Percentiles rank a stretch among this genome's conserved stretches.
Conservation (phyloP, 495 filamentous ascomycete species). For the Aspergillus biplanus region DNA sequence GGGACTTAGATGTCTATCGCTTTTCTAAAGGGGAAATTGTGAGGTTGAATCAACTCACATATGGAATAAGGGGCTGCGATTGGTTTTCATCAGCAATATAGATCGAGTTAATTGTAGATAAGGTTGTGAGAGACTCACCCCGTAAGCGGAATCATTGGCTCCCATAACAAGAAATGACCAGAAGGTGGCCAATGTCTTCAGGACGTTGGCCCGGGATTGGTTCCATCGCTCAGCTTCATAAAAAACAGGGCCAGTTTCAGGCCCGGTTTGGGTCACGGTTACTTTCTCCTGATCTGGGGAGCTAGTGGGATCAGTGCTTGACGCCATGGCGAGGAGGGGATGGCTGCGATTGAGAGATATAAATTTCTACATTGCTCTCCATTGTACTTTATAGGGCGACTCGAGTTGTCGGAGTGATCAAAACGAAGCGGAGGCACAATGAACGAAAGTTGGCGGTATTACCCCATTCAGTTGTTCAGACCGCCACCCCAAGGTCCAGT, state of each 20-base stretch:
- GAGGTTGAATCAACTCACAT: constrained; percentile 32
- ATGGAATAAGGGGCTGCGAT: constrained; percentile 63
- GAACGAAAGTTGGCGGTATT: neutral
- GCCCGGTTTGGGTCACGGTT: neutral
- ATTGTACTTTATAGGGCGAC: neutral
- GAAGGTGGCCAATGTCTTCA: constrained; percentile 66
- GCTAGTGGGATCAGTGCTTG: neutral
- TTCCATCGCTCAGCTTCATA: constrained; percentile 61
- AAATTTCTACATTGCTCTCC: neutral
- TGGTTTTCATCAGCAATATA: neutral
- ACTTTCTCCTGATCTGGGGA: neutral
- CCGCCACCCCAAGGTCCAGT: neutral
- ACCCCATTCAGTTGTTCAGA: neutral
- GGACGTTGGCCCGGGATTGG: constrained; percentile 64
- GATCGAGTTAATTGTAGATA: constrained; percentile 5
- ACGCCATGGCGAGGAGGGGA: neutral
- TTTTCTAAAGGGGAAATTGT: neutral
- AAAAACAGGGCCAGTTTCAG: neutral
- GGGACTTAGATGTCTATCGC: neutral
- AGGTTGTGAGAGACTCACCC: constrained; percentile 53
- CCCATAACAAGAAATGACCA: constrained; percentile 80
- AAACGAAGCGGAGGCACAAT: neutral
- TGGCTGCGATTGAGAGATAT: neutral
- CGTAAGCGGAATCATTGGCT: constrained; percentile 79
- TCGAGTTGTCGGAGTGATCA: neutral